Percentiles rank a stretch among this genome's conserved stretches.
Evolutionary conservation across 371 early-diverging fungal species (phyloP).

Genomic region (Mortierella sp.): DNA sequence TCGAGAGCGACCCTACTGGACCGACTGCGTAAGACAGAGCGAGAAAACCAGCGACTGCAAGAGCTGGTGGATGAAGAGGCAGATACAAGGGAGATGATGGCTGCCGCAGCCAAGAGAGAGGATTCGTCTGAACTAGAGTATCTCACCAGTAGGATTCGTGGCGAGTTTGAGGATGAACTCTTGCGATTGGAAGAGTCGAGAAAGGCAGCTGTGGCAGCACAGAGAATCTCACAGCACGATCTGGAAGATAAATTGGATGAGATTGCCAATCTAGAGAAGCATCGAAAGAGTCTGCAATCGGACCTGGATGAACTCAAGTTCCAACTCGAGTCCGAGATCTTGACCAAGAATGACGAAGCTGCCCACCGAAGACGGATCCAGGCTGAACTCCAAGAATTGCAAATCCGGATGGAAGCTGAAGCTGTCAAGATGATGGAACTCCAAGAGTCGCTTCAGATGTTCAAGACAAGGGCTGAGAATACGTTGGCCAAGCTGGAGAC

Average conservation of each 20-base stretch:
- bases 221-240: constrained; percentile 79
- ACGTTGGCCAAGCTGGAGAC: constrained; percentile 64
- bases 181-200: constrained; percentile 83
- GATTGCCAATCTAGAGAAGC: constrained; percentile 60
- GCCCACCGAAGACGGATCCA: constrained; percentile 41
- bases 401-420: constrained; percentile 54
- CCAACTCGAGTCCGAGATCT: constrained; percentile 70
- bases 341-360: constrained; percentile 61
- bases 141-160: constrained; percentile 61
- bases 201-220: constrained; percentile 75
- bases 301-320: constrained; percentile 75
- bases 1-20: constrained; percentile 66
- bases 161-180: constrained; percentile 75
- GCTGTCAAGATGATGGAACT: constrained; percentile 61
- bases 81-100: constrained; percentile 63
- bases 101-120: constrained; percentile 52
- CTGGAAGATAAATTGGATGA: constrained; percentile 77
- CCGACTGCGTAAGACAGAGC: constrained; percentile 66
- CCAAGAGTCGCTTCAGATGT: constrained; percentile 62
- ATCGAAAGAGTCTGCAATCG: constrained; percentile 62
- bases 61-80: constrained; percentile 71
- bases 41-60: constrained; percentile 70
- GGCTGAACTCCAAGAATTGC: constrained; percentile 55
- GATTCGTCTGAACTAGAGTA: constrained; percentile 62
- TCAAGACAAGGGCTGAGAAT: constrained; percentile 67